phyloP scores from a whole-genome alignment of 306 rosid species.

The Myrica gale region DNA sequence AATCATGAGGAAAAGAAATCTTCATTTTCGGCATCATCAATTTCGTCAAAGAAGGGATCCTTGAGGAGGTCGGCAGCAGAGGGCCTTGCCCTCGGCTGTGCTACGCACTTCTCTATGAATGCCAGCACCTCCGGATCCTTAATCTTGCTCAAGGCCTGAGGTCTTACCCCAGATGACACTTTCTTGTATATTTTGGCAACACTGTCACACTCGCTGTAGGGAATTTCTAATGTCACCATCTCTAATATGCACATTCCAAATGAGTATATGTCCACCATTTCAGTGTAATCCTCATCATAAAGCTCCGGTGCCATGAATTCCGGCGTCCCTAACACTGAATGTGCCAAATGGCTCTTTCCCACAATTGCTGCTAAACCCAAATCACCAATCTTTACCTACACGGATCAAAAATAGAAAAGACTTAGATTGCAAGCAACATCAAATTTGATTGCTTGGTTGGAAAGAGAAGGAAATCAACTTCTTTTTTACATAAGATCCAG shows the following conservation, averaged over 20 bases:
- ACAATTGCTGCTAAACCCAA: conserved; percentile 86
- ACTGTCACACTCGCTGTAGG: conserved; percentile 83
- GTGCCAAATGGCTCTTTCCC: conserved; percentile 75
- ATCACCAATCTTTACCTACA: conserved; percentile 92
- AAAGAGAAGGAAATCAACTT: background rate
- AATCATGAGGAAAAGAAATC: conserved; percentile 20
- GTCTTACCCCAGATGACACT: conserved; percentile 72
- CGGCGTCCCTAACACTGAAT: conserved; percentile 83
- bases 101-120: conserved; percentile 80
- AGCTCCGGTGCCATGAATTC: conserved; percentile 96
- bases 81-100: conserved; percentile 67
- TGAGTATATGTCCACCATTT: conserved; percentile 87
- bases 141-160: conserved; percentile 60
- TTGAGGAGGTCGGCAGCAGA: conserved; percentile 74
- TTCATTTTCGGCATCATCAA: conserved; percentile 40
- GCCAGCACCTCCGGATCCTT: conserved; percentile 52
- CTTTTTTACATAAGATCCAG: too few relatives aligned
- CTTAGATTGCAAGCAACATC: background rate
- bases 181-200: conserved; percentile 80
- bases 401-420: background rate
- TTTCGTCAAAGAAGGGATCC: conserved; percentile 66
- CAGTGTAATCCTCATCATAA: conserved; percentile 80
- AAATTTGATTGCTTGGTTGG: background rate
- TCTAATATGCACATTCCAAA: conserved; percentile 89
- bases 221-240: conserved; percentile 82